These are phyloP conservation scores for Capsicum chinense DNA, from an alignment of 257 asterid species.

Conservation along the genomic window DNA sequence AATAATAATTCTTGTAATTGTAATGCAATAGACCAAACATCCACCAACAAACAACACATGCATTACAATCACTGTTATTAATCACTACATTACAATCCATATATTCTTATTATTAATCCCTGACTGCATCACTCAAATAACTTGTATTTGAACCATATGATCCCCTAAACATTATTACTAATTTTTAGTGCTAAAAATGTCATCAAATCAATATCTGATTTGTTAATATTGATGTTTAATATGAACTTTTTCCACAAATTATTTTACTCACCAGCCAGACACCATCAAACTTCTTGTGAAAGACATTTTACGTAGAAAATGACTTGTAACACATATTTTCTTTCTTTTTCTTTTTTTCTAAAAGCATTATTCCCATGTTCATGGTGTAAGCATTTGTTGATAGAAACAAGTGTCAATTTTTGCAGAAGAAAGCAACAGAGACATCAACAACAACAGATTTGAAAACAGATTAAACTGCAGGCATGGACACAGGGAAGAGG, in stretches of 20 bases:
- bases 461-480: constrained; percentile 41
- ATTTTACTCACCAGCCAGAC: not conserved
- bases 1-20: too few species aligned
- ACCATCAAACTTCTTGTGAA: too few species aligned
- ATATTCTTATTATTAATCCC: too few species aligned
- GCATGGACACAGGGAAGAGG: not conserved
- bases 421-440: constrained; percentile 50
- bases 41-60: not conserved
- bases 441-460: constrained; percentile 39
- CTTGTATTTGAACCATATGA: not conserved
- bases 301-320: too few species aligned
- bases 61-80: not conserved
- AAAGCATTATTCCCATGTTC: not conserved
- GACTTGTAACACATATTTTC: not conserved
- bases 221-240: too few species aligned
- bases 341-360: too few species aligned
- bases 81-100: too few species aligned
- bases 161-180: not conserved
- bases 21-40: not conserved
- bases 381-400: not conserved
- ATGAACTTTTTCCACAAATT: not conserved
- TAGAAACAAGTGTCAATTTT: not conserved
- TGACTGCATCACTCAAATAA: not conserved
- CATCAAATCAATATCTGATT: not conserved
- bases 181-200: too few species aligned